These are phyloP conservation scores for Mucor piriformis DNA, from an alignment of 371 early-diverging fungal genomes.

Conservation along the genomic window DNA sequence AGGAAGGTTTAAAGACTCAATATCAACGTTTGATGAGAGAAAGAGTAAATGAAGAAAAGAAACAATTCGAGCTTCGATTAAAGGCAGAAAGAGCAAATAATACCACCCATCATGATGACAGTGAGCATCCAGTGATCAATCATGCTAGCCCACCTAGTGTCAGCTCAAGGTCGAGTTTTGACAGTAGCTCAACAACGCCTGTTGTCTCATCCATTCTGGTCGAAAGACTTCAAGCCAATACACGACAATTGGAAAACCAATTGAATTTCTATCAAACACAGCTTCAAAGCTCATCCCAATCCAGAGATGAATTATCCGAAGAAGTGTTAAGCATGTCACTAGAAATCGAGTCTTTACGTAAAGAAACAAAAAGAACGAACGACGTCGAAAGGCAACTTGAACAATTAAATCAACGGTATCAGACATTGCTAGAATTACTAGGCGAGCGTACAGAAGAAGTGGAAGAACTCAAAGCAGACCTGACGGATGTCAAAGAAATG, in stretches of 20 bases:
- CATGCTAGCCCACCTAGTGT: conserved; percentile 8
- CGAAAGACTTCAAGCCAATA: conserved; percentile 60
- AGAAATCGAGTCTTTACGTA: conserved; percentile 59
- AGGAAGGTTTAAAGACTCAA: conserved; percentile 44
- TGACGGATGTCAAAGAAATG: conserved; percentile 79
- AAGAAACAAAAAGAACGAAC: conserved; percentile 29
- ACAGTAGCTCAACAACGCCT: conserved; percentile 30
- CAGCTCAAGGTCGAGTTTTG: conserved; percentile 48
- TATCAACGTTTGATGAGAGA: conserved; percentile 50
- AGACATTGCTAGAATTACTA: conserved; percentile 80
- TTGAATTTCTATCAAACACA: conserved; percentile 70
- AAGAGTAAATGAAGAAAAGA: conserved; percentile 40
- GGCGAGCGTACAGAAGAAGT: conserved; percentile 90
- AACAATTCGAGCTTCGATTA: conserved; percentile 37
- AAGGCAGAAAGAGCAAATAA: conserved; percentile 21
- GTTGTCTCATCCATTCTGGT: conserved; percentile 41
- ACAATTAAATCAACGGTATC: conserved; percentile 63
- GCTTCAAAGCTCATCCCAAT: conserved; percentile 62
- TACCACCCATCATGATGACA: conserved; percentile 1
- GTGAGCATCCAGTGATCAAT: neutral
- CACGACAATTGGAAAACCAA: conserved; percentile 73
- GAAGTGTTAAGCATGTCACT: conserved; percentile 68
- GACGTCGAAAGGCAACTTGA: conserved; percentile 38
- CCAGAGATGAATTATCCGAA: conserved; percentile 76
- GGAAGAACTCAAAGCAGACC: conserved; percentile 80